Evolutionary conservation across 768 basidiomycete genomes (phyloP).

Genomic region (Boletellus sp.): DNA sequence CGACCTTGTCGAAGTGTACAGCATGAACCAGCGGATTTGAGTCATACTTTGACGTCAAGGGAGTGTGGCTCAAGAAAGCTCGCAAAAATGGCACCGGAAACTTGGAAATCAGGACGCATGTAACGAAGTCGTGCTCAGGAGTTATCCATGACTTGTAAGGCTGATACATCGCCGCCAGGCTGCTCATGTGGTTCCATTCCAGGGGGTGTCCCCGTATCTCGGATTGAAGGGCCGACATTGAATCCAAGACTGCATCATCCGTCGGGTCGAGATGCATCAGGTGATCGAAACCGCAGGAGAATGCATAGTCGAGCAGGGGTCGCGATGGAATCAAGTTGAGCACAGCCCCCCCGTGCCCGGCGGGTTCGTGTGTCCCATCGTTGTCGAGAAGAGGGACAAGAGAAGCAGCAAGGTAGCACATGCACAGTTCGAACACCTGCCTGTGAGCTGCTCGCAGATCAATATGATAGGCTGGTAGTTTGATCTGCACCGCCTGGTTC

Average conservation of each 20-base stretch:
- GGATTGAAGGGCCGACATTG: background rate
- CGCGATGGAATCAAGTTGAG: background rate
- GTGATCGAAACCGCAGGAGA: background rate
- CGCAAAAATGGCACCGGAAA: background rate
- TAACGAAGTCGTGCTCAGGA: background rate
- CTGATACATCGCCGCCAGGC: background rate
- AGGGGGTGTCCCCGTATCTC: background rate
- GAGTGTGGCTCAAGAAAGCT: background rate
- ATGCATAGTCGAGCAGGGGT: background rate
- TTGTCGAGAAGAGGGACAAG: background rate
- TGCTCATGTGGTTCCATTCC: background rate
- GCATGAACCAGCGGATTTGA: slow-evolving; percentile 1
- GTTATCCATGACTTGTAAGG: background rate
- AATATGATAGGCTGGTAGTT: background rate
- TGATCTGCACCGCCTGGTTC: background rate
- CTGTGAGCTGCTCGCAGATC: background rate
- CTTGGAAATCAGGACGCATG: background rate
- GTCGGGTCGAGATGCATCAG: background rate
- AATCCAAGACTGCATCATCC: background rate
- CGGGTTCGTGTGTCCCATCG: background rate
- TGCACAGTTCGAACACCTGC: background rate
- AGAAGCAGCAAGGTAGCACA: background rate
- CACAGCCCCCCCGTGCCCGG: background rate
- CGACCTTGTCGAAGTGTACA: background rate
- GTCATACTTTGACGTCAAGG: background rate